Base-by-base conservation (phyloP, 2,329 filamentous ascomycete genomes). In the Raffaelea albimanens region DNA sequence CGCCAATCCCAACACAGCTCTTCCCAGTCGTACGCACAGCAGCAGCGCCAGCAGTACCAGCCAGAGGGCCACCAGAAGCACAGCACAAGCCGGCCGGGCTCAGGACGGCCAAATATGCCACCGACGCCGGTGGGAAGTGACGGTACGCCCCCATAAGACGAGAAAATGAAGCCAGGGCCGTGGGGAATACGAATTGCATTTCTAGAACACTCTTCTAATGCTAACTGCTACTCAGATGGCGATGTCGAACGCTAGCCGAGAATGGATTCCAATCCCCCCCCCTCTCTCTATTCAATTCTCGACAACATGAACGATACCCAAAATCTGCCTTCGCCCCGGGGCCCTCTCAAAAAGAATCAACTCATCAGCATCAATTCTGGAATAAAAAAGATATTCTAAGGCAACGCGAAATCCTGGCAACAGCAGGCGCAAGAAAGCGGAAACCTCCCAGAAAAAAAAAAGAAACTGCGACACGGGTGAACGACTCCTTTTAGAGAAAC, bases 41-140 rank as follows among this genome's bases (percentile, higher is more conserved):
- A 54, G 44, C 51, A 48, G 36, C 49, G 49, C 50, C 40, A 38
- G 23, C 41, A 41, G 13, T 34, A 43, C 13, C 31, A 43, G 18
- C 39, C 43, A 14, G 33, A 50, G 33, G 50, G 47, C 18, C 33
- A 22, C n/a, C 46, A 51, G 44, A 61, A 63, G 54, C 66, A 71
- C 59, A 60, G 61, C 52, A 65, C 66, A 48, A 76, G 75, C 59
- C 68, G 75, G 59, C 75, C 76, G 52, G 74, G 74, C 56, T 78
- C 73, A 49, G 68, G 69, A 41, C 61, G 73, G 62, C 63, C 72
- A 61, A 60, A 66, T 66, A 75, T 80, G 71, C 76, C 76, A 58
- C 75, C 76, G 47, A 80, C 75, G 45, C 76, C 76, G 44, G 74
- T 73, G 56, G 74, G 71, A 63, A 79, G 76, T 68, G 76, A 80